Percentiles rank a stretch among this genome's conserved stretches.
Conservation (phyloP, 2,329 filamentous ascomycete genomes). For the Cadophora sp. region DNA sequence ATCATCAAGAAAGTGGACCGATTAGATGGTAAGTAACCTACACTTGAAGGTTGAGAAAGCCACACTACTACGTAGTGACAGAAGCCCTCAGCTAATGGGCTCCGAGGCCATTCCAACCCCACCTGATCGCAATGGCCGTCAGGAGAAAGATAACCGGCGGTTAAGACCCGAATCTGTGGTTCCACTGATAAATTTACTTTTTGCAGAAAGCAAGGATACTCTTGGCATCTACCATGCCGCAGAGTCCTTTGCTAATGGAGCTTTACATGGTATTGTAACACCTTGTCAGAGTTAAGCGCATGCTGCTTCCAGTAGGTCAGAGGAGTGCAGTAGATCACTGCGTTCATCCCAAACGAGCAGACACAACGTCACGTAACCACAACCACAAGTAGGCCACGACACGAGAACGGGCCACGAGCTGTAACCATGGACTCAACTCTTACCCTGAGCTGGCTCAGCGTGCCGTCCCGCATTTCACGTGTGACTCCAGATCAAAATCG, state of each 20-base stretch:
- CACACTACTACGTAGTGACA: slow-evolving; percentile 6
- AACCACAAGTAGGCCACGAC: not conserved
- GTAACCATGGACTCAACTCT: slow-evolving; percentile 13
- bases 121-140: not conserved
- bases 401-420: not conserved
- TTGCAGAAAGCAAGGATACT: not conserved
- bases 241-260: not conserved
- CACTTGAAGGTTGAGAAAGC: slow-evolving; percentile 11
- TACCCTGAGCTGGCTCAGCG: not conserved
- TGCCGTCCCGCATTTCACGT: slow-evolving; percentile 9
- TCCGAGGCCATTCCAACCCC: slow-evolving; percentile 1
- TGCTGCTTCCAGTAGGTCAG: not conserved
- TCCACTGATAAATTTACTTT: not conserved
- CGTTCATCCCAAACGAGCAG: not conserved
- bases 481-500: not conserved
- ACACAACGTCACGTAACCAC: slow-evolving; percentile 14
- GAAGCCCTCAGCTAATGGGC: not conserved
- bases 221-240: not conserved
- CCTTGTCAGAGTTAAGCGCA: not conserved
- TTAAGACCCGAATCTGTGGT: slow-evolving; percentile 10
- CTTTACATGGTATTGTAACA: not conserved
- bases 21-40: slow-evolving; percentile 15
- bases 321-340: not conserved
- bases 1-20: not conserved
- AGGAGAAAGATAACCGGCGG: slow-evolving; percentile 4